Percentiles rank a stretch among this genome's conserved stretches.
These are phyloP conservation scores for Cardamine chenopodiifolia DNA, from an alignment of 345 rosid species.

Conservation along the genomic window DNA sequence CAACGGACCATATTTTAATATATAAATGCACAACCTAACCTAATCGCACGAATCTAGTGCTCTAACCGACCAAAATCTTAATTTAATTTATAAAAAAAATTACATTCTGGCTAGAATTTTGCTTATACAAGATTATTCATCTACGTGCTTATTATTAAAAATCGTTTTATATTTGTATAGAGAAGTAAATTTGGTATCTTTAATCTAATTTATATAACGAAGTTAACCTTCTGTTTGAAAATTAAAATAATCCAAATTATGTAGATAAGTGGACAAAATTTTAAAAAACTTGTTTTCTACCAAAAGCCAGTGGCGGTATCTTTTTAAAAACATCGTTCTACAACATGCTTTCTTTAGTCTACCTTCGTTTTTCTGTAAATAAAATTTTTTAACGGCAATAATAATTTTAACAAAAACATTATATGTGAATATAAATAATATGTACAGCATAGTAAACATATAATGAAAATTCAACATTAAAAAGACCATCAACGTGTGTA, in stretches of 20 bases:
- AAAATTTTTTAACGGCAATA: background rate
- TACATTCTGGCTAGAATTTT: background rate
- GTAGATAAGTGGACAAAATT: background rate
- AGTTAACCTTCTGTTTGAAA: background rate
- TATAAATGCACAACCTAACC: background rate
- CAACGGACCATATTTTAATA: background rate
- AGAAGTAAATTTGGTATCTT: background rate
- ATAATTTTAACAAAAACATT: too few species aligned
- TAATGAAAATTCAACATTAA: background rate
- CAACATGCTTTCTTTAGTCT: background rate
- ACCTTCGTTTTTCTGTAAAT: background rate
- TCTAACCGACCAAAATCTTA: constrained; percentile 31
- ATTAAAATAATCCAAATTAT: background rate
- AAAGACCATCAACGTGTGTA: too few species aligned
- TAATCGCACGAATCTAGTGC: constrained; percentile 32
- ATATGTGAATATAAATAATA: background rate
- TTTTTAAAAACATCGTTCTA: background rate
- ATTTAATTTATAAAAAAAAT: background rate
- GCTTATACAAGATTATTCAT: background rate
- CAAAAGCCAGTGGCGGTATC: background rate
- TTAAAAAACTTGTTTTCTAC: background rate
- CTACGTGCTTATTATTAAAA: background rate
- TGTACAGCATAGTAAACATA: background rate
- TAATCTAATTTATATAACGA: too few species aligned
- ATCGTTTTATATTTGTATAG: background rate